phyloP scores from a whole-genome alignment of 2,329 filamentous ascomycete genomes.

The Colletotrichum sidae region DNA sequence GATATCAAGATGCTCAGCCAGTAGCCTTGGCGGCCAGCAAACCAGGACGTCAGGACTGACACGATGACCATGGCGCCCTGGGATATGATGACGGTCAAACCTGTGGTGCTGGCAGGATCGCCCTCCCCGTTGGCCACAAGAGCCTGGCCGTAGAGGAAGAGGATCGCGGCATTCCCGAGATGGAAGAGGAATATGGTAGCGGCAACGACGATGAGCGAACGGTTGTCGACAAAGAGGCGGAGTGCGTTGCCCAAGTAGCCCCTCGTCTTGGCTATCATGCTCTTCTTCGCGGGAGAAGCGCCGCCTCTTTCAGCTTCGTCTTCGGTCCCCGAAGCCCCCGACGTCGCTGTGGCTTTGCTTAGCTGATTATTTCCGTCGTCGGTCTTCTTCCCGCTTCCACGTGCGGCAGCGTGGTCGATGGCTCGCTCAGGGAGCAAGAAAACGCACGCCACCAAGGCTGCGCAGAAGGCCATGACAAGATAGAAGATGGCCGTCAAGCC shows the following conservation, averaged over 20 bases:
- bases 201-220: slow-evolving; percentile 12
- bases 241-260: neutral
- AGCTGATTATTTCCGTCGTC: neutral
- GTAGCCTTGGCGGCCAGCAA: slow-evolving; percentile 19
- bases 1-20: slow-evolving; percentile 20
- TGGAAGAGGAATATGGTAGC: slow-evolving; percentile 24
- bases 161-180: slow-evolving; percentile 31
- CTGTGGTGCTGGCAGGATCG: slow-evolving; percentile 27
- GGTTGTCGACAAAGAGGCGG: slow-evolving; percentile 1
- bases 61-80: slow-evolving; percentile 31
- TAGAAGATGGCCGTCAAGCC: slow-evolving; percentile 25
- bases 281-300: neutral
- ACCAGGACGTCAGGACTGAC: slow-evolving; percentile 24
- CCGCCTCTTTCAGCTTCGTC: neutral
- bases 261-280: neutral
- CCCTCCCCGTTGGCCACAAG: slow-evolving; percentile 28
- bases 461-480: slow-evolving; percentile 29
- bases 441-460: slow-evolving; percentile 1
- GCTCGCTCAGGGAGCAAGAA: slow-evolving; percentile 19
- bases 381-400: neutral
- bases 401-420: slow-evolving; percentile 18
- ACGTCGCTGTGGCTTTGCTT: no score
- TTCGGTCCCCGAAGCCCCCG: neutral
- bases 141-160: slow-evolving; percentile 26
- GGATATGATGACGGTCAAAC: slow-evolving; percentile 27